Evolutionary conservation across 331 rosid genomes (phyloP).

Genomic region (Rhamnella rubrinervis): DNA sequence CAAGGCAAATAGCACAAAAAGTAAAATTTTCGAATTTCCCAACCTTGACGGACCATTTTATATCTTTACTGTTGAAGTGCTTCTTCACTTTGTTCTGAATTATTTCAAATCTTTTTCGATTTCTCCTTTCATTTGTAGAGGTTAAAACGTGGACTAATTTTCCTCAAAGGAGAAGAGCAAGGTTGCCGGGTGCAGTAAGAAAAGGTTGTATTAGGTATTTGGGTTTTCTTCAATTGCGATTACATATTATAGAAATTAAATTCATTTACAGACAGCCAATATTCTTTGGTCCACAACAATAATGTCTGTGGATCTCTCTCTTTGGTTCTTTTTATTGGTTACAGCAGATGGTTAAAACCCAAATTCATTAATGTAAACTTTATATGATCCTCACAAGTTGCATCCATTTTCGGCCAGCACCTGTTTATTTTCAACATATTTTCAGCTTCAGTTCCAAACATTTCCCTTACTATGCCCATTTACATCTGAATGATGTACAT

Average conservation of each 20-base stretch:
- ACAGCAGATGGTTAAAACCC: background rate
- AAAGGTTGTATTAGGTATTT: constrained; percentile 17
- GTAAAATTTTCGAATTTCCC: no score
- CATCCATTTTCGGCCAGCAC: no score
- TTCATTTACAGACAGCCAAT: constrained; percentile 40
- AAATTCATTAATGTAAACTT: background rate
- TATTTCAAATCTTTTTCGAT: background rate
- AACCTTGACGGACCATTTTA: no score
- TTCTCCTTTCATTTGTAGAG: constrained; percentile 47
- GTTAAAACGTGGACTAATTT: constrained; percentile 66
- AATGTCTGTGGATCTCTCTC: constrained; percentile 34
- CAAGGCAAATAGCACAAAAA: no score
- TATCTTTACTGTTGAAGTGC: background rate
- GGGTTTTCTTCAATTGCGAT: constrained; percentile 19
- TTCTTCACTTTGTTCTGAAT: background rate
- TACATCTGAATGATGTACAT: no score
- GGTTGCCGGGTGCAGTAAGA: constrained; percentile 68
- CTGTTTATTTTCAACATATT: no score
- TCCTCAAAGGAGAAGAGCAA: constrained; percentile 64
- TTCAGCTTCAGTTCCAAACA: no score
- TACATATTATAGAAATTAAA: constrained; percentile 28
- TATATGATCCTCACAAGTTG: no score
- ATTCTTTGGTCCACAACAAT: constrained; percentile 64
- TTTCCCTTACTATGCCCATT: no score
- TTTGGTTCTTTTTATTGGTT: constrained; percentile 15